Conservation (phyloP, 345 rosid species). For the Aegle marmelos region DNA sequence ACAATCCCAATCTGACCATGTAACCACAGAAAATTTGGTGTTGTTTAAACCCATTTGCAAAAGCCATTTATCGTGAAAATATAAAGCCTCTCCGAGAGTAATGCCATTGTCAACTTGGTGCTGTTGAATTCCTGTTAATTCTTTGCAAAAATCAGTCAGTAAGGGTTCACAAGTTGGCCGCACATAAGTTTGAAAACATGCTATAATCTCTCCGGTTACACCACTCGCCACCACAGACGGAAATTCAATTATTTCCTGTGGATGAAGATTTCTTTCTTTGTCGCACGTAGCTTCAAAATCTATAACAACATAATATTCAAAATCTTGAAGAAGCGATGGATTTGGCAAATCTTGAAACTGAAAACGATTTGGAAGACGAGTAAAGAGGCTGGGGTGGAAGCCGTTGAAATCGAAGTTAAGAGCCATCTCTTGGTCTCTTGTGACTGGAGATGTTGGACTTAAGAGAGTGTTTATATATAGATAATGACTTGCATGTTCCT, state of each 20-base stretch:
- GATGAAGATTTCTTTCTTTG: slow-evolving; percentile 43
- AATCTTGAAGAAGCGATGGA: slow-evolving; percentile 7
- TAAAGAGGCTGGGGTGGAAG: no score
- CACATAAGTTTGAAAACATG: slow-evolving; percentile 49
- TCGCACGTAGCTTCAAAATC: slow-evolving; percentile 63
- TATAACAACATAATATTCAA: slow-evolving; percentile 41
- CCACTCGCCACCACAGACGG: slow-evolving; percentile 50
- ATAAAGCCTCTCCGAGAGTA: slow-evolving; percentile 36
- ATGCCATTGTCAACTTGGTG: slow-evolving; percentile 42
- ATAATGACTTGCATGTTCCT: not conserved
- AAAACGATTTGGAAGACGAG: no score
- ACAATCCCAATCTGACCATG: slow-evolving; percentile 55
- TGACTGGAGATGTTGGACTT: not conserved
- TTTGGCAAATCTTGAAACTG: no score
- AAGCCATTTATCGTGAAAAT: slow-evolving; percentile 49
- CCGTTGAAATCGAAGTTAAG: no score
- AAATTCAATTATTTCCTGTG: slow-evolving; percentile 58
- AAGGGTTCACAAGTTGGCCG: slow-evolving; percentile 43
- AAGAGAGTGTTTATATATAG: not conserved
- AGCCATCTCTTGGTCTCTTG: not conserved
- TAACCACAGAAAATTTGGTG: slow-evolving; percentile 44
- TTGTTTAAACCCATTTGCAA: slow-evolving; percentile 42
- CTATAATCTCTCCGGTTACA: slow-evolving; percentile 44
- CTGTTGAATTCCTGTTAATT: slow-evolving; percentile 56
- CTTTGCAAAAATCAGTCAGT: slow-evolving; percentile 54